Evolutionary conservation across 2,329 filamentous ascomycete species (phyloP), one percentile per base, ranked within the genome.

Genomic region (Claviceps monticola): DNA sequence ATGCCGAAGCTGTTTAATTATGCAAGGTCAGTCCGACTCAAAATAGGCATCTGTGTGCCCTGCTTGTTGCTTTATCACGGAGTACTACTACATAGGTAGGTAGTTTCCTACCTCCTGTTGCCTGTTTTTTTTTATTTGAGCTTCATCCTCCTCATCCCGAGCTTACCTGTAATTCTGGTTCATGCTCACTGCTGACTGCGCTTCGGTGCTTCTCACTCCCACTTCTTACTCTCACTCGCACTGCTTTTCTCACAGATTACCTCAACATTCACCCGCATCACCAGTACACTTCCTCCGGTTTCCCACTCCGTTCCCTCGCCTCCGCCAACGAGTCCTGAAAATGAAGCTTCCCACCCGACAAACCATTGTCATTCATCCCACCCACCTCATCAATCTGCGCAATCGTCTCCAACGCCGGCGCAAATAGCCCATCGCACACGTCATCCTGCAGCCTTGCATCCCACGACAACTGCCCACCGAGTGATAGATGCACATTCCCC

Each of bases 331-430:
- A 49, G 23, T 52, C 45, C 3, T 38, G 42, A 14, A 52, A 49
- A 7, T 11, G 14, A 5, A 44, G 11, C 2, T 36, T 17, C 7
- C 29, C 36, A 11, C 26, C 41, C 17, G 36, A 53, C 42, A 59
- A 54, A 0, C 53, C 56, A 26, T 64, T 64, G 37, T 60, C 51
- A 38, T 67, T 68, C 2, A 53, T 56, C 4, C 46, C 37, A 0
- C 66, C 66, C 13, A 67, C 55, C 0, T 53, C 41, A 50, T 68
- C 64, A 62, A 68, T 65, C n/a, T 58, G 54, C 1, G 55, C 50
- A 11, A 67, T 53, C 60, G 67, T 65, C 2, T 51, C 55, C 5
- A 68, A 38, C 0, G 61, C 63, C 2, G 62, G 60, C 13, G 56
- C 54, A 43, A 60, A 64, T 5, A 68, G 54, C 11, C 59, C 56